A percentile compares a stretch with the other conserved stretches of the same genome.
Evolutionary conservation across 2,329 filamentous ascomycete species (phyloP).

Genomic region (Monilinia laxa): DNA sequence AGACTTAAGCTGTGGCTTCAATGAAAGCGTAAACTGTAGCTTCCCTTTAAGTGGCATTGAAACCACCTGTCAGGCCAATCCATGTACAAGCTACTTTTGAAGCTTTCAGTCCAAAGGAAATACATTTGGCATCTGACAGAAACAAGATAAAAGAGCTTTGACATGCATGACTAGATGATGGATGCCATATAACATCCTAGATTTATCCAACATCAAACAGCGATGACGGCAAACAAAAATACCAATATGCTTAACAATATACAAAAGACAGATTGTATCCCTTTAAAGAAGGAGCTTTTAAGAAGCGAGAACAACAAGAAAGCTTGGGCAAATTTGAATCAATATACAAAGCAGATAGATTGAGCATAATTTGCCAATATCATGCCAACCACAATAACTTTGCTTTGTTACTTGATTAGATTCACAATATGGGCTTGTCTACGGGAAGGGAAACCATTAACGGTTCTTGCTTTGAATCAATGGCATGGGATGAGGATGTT

Average conservation of each 20-base stretch:
- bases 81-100: too few species aligned
- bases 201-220: too few species aligned
- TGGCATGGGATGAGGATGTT: not conserved
- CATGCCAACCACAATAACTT: constrained; percentile 4
- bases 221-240: not conserved
- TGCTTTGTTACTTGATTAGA: constrained; percentile 7
- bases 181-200: not conserved
- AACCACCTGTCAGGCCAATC: too few species aligned
- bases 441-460: not conserved
- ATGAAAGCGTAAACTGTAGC: not conserved
- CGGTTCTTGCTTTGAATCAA: not conserved
- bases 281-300: not conserved
- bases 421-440: not conserved
- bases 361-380: constrained; percentile 5
- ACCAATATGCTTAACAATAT: not conserved
- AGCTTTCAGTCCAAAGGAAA: not conserved
- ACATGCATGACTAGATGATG: not conserved
- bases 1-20: too few species aligned
- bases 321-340: not conserved
- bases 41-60: too few species aligned
- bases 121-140: not conserved
- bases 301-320: not conserved
- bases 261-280: not conserved
- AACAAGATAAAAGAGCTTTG: not conserved
- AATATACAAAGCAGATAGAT: constrained; percentile 1